phyloP scores from a whole-genome alignment of 495 filamentous ascomycete genomes.

The Aspergillus indologenus region DNA sequence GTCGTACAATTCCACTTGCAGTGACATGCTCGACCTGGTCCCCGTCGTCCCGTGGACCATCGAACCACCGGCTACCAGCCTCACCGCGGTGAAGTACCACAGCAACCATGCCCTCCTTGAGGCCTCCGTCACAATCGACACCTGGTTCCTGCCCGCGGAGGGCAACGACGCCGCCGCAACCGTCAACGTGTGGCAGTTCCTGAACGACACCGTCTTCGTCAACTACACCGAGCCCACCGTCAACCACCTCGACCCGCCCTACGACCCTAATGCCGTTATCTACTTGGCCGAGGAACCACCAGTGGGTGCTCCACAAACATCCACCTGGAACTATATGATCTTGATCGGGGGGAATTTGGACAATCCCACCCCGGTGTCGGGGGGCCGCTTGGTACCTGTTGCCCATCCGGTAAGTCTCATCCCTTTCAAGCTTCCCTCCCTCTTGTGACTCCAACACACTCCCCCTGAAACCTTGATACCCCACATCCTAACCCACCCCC shows the following conservation, averaged over 20 bases:
- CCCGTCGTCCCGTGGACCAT: slow-evolving; percentile 6
- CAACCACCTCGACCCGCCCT: slow-evolving; percentile 8
- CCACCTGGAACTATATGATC: slow-evolving; percentile 10
- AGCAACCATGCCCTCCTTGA: not conserved
- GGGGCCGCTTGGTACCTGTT: slow-evolving; percentile 1
- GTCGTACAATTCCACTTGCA: slow-evolving; percentile 3
- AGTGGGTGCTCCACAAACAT: not conserved
- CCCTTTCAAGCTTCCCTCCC: slow-evolving; percentile 27
- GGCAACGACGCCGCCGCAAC: not conserved
- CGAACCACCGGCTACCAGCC: not conserved
- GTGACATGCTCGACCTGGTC: not conserved
- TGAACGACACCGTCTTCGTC: slow-evolving; percentile 9
- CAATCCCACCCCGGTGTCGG: not conserved
- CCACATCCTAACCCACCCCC: slow-evolving; percentile 59
- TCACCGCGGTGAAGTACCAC: not conserved
- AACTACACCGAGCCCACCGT: slow-evolving; percentile 15
- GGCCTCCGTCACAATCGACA: not conserved
- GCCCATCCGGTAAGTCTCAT: slow-evolving; percentile 8
- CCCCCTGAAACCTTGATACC: not conserved
- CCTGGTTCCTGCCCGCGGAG: not conserved
- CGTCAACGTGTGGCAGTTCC: slow-evolving; percentile 5
- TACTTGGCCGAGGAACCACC: slow-evolving; percentile 7
- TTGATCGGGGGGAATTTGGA: slow-evolving; percentile 2
- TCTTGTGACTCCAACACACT: no score
- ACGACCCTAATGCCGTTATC: slow-evolving; percentile 39